Conservation (phyloP, 2,329 filamentous ascomycete genomes). For the Penicillium sp. region DNA sequence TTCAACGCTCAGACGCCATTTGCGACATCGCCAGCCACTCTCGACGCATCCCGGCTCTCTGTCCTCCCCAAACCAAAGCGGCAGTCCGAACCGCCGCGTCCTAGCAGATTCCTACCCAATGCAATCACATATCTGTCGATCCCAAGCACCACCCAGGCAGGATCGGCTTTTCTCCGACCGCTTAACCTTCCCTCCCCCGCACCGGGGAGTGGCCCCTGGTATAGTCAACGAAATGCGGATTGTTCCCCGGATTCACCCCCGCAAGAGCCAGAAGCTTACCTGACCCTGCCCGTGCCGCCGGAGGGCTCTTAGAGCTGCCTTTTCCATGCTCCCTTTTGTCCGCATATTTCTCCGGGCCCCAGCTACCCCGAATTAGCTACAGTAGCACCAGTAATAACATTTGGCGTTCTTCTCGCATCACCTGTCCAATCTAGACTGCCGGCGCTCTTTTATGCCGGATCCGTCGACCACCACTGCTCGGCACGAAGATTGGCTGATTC, state of each 20-base stretch:
- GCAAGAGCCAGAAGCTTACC: not conserved
- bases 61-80: not conserved
- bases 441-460: not conserved
- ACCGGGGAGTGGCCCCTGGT: not conserved
- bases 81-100: constrained; percentile 1
- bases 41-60: not conserved
- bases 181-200: not conserved
- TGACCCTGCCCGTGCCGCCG: not conserved
- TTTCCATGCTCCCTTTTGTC: not conserved
- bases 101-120: constrained; percentile 1
- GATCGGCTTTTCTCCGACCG: not conserved
- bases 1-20: not conserved
- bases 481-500: not conserved
- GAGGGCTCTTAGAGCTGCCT: not conserved
- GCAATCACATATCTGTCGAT: not conserved
- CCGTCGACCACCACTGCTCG: not conserved
- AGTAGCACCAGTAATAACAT: not conserved
- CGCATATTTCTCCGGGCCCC: not conserved
- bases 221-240: not conserved
- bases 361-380: not conserved
- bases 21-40: not conserved
- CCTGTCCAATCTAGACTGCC: not conserved
- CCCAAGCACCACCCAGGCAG: not conserved
- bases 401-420: not conserved
- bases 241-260: not conserved